phyloP scores from a whole-genome alignment of 75 land plant species.

The Azolla pinnata region DNA sequence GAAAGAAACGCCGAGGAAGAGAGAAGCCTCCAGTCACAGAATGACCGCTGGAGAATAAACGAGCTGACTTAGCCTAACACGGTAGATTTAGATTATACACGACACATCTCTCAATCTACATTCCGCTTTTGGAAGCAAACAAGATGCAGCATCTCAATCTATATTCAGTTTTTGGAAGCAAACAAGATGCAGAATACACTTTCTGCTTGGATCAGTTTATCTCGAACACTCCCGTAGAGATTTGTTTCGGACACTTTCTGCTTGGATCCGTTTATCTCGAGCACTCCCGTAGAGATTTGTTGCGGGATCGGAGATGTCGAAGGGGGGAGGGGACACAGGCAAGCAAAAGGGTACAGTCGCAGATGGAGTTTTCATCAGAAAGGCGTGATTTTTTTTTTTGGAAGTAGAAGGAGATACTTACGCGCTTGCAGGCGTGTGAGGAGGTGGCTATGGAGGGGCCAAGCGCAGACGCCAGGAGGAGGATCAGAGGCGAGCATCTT shows the following conservation, averaged over 20 bases:
- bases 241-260: background rate
- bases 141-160: too few relatives aligned
- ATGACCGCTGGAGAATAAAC: too few relatives aligned
- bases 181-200: too few relatives aligned
- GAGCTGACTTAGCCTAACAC: background rate
- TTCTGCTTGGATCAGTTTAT: background rate
- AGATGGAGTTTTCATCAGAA: too few relatives aligned
- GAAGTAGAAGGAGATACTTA: slow-evolving; percentile 14
- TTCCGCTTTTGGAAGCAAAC: background rate
- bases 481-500: slow-evolving; percentile 66
- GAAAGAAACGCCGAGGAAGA: slow-evolving; percentile 3
- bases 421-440: slow-evolving; percentile 62
- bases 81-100: background rate
- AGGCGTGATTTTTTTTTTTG: too few relatives aligned
- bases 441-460: slow-evolving; percentile 28
- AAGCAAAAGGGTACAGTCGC: background rate
- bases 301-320: background rate
- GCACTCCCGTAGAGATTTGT: background rate
- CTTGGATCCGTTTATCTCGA: background rate
- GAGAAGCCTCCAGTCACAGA: background rate
- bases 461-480: slow-evolving; percentile 62
- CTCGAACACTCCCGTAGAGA: background rate
- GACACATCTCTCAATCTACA: background rate
- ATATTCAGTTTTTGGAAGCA: background rate
- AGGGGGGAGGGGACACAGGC: background rate